Percentiles rank a stretch among this genome's conserved stretches.
Evolutionary conservation across 83 land plant species (phyloP).

Genomic region (Picea mariana): DNA sequence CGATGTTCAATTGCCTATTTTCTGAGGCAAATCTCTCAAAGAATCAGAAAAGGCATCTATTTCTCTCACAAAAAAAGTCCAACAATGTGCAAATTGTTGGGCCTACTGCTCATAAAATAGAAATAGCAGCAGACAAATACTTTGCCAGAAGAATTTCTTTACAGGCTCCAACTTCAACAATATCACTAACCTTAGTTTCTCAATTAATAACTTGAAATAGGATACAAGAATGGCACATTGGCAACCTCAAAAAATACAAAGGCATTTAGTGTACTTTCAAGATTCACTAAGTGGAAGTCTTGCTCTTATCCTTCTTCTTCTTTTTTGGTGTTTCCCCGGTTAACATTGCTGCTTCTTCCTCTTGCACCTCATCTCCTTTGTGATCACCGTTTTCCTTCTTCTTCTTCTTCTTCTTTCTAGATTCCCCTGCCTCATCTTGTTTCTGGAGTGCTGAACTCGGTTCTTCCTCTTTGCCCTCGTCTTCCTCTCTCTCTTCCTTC

Average conservation of each 20-base stretch:
- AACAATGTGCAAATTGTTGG: neutral
- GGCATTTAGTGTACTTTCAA: too few species aligned
- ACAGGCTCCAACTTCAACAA: neutral
- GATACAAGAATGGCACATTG: neutral
- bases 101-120: neutral
- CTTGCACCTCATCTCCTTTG: neutral
- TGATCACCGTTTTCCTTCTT: neutral
- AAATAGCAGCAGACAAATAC: neutral
- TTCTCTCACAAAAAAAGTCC: neutral
- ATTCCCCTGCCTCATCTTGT: neutral
- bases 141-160: neutral
- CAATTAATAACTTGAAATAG: neutral
- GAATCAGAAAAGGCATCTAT: neutral
- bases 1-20: too few species aligned
- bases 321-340: neutral
- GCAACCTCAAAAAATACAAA: neutral
- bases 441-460: neutral
- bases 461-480: slow-evolving; percentile 2
- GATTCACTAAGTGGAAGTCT: neutral
- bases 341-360: neutral
- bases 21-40: too few species aligned
- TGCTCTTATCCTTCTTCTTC: slow-evolving; percentile 36
- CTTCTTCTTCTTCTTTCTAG: slow-evolving; percentile 28
- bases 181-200: neutral
- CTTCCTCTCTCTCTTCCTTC: slow-evolving; percentile 36